phyloP scores from a whole-genome alignment of 1,139 yeast species.

The Casaregolazyma suthepensis region DNA sequence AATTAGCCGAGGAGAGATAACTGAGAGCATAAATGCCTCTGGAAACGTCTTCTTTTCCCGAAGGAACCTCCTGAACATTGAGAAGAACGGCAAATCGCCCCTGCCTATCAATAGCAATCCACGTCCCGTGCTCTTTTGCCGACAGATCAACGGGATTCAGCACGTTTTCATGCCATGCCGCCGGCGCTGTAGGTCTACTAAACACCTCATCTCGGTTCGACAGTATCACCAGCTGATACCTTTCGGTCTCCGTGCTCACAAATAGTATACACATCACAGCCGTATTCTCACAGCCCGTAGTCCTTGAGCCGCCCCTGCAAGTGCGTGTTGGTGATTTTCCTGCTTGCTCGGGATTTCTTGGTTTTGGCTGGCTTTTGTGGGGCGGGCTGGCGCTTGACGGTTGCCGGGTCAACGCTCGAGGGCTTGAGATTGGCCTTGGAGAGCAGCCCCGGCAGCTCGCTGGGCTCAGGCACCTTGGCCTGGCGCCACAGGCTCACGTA shows the following conservation, averaged over 20 bases:
- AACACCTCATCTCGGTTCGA: constrained; percentile 86
- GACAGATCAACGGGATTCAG: constrained; percentile 75
- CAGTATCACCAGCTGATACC: constrained; percentile 46
- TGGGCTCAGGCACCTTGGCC: constrained; percentile 73
- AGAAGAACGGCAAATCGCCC: constrained; percentile 72
- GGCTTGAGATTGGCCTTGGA: constrained; percentile 87
- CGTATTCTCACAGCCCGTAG: constrained; percentile 39
- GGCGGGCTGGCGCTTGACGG: constrained; percentile 50
- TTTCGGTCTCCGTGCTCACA: constrained; percentile 14
- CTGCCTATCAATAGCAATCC: constrained; percentile 69
- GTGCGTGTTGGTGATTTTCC: constrained; percentile 82
- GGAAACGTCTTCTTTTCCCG: constrained; percentile 38
- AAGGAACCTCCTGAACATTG: constrained; percentile 50
- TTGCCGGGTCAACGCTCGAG: constrained; percentile 94
- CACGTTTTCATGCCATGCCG: constrained; percentile 38
- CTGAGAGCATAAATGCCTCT: constrained; percentile 67
- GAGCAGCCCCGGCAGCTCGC: constrained; percentile 71
- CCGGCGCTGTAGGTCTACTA: constrained; percentile 62
- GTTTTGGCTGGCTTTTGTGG: constrained; percentile 58
- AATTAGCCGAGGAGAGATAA: constrained; percentile 41
- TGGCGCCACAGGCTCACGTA: constrained; percentile 75
- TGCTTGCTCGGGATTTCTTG: constrained; percentile 87
- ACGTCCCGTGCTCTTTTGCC: constrained; percentile 74
- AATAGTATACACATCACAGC: constrained; percentile 19
- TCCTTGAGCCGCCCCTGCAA: constrained; percentile 94